phyloP scores from a whole-genome alignment of 2,329 filamentous ascomycete species.

The Neoarthrinium moseri region DNA sequence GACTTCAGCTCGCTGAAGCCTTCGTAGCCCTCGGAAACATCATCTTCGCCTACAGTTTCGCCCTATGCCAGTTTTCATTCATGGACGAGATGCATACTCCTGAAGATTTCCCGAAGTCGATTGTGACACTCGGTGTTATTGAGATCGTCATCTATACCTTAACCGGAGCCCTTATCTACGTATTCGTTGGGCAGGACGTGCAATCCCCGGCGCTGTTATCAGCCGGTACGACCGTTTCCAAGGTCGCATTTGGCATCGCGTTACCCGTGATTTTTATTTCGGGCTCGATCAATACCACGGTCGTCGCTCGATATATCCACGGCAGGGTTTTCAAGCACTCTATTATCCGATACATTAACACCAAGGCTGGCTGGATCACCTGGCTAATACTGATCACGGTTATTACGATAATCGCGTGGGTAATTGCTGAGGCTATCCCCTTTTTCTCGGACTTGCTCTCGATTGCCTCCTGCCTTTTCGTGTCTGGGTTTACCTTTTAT shows the following conservation, averaged over 20 bases:
- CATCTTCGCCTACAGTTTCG: conserved; percentile 56
- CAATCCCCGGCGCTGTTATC: conserved; percentile 60
- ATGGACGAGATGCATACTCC: conserved; percentile 39
- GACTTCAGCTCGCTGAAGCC: conserved; percentile 41
- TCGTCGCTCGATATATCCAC: conserved; percentile 40
- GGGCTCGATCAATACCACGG: conserved; percentile 62
- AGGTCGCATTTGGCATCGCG: conserved; percentile 61
- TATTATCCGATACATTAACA: conserved; percentile 31
- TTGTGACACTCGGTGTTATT: conserved; percentile 52
- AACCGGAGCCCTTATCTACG: conserved; percentile 61
- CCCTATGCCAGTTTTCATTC: conserved; percentile 34
- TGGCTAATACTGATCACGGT: conserved; percentile 59
- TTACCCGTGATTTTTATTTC: conserved; percentile 64
- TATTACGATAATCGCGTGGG: conserved; percentile 63
- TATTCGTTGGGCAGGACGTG: conserved; percentile 55
- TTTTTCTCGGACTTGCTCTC: conserved; percentile 69
- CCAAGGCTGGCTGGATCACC: conserved; percentile 27
- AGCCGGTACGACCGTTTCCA: conserved; percentile 50
- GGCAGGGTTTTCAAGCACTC: conserved; percentile 27
- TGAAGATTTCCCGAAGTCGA: conserved; percentile 31
- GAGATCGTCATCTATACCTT: conserved; percentile 59
- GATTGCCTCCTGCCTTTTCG: conserved; percentile 48
- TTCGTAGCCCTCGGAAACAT: conserved; percentile 59
- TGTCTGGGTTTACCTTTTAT: conserved; percentile 42
- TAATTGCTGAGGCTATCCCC: conserved; percentile 71